These are phyloP conservation scores for Liquidambar formosana DNA, from an alignment of 164 flowering plant genomes.

Conservation along the genomic window DNA sequence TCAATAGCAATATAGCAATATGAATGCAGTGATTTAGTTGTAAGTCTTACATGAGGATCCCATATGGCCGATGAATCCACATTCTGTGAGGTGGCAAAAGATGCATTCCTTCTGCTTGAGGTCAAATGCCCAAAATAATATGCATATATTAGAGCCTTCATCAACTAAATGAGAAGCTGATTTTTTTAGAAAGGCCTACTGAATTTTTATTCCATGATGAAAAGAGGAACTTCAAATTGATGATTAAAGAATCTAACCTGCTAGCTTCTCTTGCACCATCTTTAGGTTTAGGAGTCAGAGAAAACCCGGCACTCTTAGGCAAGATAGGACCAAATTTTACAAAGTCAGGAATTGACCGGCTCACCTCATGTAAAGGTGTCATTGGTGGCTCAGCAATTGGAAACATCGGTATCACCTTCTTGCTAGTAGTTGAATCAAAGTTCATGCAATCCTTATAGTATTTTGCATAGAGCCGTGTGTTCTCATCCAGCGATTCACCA, in stretches of 20 bases:
- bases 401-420: constrained; percentile 61
- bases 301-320: constrained; percentile 78
- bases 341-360: constrained; percentile 65
- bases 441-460: constrained; percentile 68
- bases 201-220: neutral
- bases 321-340: constrained; percentile 80
- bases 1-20: neutral
- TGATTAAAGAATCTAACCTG: constrained; percentile 35
- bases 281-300: constrained; percentile 36
- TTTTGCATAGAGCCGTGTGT: constrained; percentile 66
- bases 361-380: constrained; percentile 75
- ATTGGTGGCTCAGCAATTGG: constrained; percentile 85
- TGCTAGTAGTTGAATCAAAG: constrained; percentile 44
- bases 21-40: neutral
- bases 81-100: constrained; percentile 22
- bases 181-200: neutral
- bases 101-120: constrained; percentile 32
- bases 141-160: too few species aligned
- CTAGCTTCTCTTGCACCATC: constrained; percentile 26
- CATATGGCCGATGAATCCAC: constrained; percentile 28
- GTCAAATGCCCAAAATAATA: constrained; percentile 8
- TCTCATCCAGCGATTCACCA: constrained; percentile 67
- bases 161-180: neutral
- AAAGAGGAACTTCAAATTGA: neutral
- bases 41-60: constrained; percentile 36